Evolutionary conservation across 805 yeast species (phyloP).

Genomic region (Candida tibetensis): DNA sequence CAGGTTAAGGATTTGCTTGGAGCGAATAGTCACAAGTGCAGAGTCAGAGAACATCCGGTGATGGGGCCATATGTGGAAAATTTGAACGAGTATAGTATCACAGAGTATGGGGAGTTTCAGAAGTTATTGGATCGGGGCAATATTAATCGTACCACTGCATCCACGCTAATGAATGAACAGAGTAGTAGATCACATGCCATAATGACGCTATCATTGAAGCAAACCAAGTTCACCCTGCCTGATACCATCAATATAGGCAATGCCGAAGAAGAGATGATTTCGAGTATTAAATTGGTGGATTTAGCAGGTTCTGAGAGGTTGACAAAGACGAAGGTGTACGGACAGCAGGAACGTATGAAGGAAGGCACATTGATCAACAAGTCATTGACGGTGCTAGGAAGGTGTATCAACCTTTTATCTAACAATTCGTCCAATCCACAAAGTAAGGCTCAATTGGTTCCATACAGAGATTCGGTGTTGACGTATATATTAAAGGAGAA

Average conservation of each 20-base stretch:
- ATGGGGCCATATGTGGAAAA: slow-evolving; percentile 75
- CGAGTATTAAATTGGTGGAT: slow-evolving; percentile 70
- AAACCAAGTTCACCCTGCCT: slow-evolving; percentile 42
- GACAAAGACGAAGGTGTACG: slow-evolving; percentile 57
- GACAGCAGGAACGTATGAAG: slow-evolving; percentile 51
- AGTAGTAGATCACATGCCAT: slow-evolving; percentile 84
- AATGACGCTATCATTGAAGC: slow-evolving; percentile 59
- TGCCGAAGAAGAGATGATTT: slow-evolving; percentile 47
- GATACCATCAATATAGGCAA: slow-evolving; percentile 28
- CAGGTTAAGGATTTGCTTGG: slow-evolving; percentile 63
- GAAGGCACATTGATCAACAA: slow-evolving; percentile 80
- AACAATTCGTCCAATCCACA: slow-evolving; percentile 33
- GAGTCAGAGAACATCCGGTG: slow-evolving; percentile 63
- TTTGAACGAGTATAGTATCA: slow-evolving; percentile 50
- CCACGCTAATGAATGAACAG: slow-evolving; percentile 68
- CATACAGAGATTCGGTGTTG: slow-evolving; percentile 71
- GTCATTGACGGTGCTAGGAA: slow-evolving; percentile 72
- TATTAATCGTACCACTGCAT: slow-evolving; percentile 59
- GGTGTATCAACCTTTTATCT: slow-evolving; percentile 53
- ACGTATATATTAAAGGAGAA: slow-evolving; percentile 76
- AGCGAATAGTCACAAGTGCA: slow-evolving; percentile 27
- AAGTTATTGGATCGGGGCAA: slow-evolving; percentile 51
- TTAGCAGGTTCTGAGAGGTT: slow-evolving; percentile 82
- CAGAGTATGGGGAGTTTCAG: slow-evolving; percentile 48
- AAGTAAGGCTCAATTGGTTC: slow-evolving; percentile 42